Base-by-base conservation (phyloP, 768 basidiomycete species). In the Lentinula aciculospora region DNA sequence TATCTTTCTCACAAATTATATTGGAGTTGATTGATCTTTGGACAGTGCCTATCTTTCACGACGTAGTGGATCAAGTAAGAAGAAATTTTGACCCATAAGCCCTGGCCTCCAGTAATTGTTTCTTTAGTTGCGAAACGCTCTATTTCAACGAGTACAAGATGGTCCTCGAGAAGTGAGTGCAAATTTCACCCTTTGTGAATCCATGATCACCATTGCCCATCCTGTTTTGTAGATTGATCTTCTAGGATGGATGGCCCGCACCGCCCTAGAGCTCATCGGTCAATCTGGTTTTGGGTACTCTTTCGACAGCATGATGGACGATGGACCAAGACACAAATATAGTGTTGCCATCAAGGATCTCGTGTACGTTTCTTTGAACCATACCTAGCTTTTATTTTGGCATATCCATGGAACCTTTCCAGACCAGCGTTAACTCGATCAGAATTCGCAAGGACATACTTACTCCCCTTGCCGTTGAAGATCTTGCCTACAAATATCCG, bases 241-340 rank as follows among this genome's bases (percentile, higher is more conserved):
- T 36, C 60, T 74, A 29, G 53, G 50, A 3, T 76, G 72, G 73
- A 67, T 71, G 65, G 65, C 68, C 32, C 68, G 74, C 17, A 66
- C 70, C 12, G 69, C 74, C 12, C 66, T 75, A 25, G 74, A 75
- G 48, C 62, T 75, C 37, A 68, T 76, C 39, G 73, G 72, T 4
- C 71, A 72, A 61, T 69, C 67, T n/a, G 71, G 75, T 3, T 65
- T 76, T 12, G 75, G 75, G 0, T 69, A 67, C 48, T 72, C 73
- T 1, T 75, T 75, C 48, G 72, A 75, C 36, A 53, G 65, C 2
- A 63, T 74, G 10, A 56, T 44, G 21, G 65, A 65, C 25, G 65
- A 65, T 7, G 46, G 46, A 13, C 58, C 56, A n/a, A 58, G 55
- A 58, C 62, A 53, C 25, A 32, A 65, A 58, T 53, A 54, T 42